Base-by-base conservation (phyloP, 345 rosid species). In the Tarenaya hassleriana region DNA sequence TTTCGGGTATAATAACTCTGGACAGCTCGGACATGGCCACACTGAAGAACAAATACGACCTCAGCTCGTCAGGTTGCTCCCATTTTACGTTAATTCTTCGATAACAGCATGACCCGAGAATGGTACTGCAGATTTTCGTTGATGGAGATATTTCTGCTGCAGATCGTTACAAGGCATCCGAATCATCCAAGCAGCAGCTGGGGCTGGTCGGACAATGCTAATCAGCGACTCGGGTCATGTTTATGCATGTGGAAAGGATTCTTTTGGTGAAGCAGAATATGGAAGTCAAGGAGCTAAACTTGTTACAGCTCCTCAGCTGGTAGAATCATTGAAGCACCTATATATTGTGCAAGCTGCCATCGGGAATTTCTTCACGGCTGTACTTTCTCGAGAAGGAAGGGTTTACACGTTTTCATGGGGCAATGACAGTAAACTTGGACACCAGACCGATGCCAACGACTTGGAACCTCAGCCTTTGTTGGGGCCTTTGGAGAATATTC, bases 361-460 rank as follows among this genome's bases (percentile, higher is more conserved):
- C 0, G 98, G 98, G 15, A 88, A 88, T 69, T 92, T 74, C 72
- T 92, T 88, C 66, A 88, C 98, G 0, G 95, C 98, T 40, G 76
- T 92, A 11, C 66, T 92, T 32, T 92, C 98, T 5, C 70, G 97
- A 69, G 98, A 92, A 72, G 98, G 98, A 53, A 80, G 72, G 63
- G 85, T 92, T 64, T 92, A 92, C 60, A 92, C 97, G 8, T 85
- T 92, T 60, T 85, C 94, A 0, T 88, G 97, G 98, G 98, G 97
- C 0, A 63, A 37, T 0, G 94, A 92, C 40, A 78, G 71, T 42
- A 85, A 59, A 58, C 78, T 88, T 5, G 95, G 98, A 62, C 98
- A 88, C 56, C 89, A 81, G 47, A 85, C 96, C 0, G 95, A 88
- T 52, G 79, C 88, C 13, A 74, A 56, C 21, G 96, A 88, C 70